Base-by-base conservation (phyloP, 108 stramenopile genomes). In the Ochromonas danica region DNA sequence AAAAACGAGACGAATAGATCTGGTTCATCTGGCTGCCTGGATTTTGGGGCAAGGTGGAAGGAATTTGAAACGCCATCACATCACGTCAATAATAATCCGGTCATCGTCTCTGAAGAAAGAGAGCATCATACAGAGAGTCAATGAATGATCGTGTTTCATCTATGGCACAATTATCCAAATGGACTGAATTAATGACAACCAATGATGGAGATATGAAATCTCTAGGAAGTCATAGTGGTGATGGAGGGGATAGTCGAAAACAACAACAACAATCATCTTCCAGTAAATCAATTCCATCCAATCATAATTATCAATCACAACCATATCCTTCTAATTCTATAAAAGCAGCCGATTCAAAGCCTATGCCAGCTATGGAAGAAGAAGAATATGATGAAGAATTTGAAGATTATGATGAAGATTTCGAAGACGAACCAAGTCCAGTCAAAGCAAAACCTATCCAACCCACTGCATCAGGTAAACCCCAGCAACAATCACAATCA, bases 381-480 rank as follows among this genome's bases (percentile, higher is more conserved):
- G 72, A 45, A 33, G 72, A 75, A 6, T 38, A 75, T 75, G 72
- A 75, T 27, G 35, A 75, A 6, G 72, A 75, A 6, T 75, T 75
- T 36, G 72, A 75, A 60, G 72, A 75, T 41, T 75, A 75, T 41
- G 72, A 75, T 33, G 72, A 75, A 41, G 72, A 75, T 14, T 75
- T 75, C 72, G 72, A 75, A 60, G 35, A 27, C 25, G 3, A 27
- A 27, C 14, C 6, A 60, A 33, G 38, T 30, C 36, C 67, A 70
- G 41, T 42, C 67, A 40, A 38, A 22, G 67, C 22, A 22, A 38
- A 38, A 22, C 22, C 67, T 70, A 40, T 42, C 6, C 67, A 38
- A 14, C 14, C 41, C 22, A 38, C 67, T 22, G 14, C 45, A 51
- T 6, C 45, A 51, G 45, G 6, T 6, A 51, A 51, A 14, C 6